These are phyloP conservation scores for Leccinum subgranulosum DNA, from an alignment of 768 basidiomycete genomes.

Conservation along the genomic window DNA sequence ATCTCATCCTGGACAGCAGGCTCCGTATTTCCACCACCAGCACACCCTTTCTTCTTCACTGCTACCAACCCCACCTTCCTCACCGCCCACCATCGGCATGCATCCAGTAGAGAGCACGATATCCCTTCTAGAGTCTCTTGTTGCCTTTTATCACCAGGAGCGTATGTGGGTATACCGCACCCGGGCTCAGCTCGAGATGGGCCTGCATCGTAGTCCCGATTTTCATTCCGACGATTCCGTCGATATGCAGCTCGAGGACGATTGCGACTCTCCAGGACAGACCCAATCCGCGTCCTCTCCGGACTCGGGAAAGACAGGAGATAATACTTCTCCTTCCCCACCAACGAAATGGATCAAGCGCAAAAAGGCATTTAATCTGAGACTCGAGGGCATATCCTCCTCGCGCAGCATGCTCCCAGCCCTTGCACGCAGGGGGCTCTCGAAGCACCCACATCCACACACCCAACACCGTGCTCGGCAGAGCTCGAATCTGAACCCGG, in stretches of 20 bases:
- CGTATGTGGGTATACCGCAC: slow-evolving; percentile 70
- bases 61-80: slow-evolving; percentile 33
- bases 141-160: slow-evolving; percentile 67
- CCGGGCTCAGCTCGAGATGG: slow-evolving; percentile 56
- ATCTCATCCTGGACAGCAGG: slow-evolving; percentile 20
- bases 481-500: slow-evolving; percentile 30
- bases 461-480: slow-evolving; percentile 29
- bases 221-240: slow-evolving; percentile 2
- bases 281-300: slow-evolving; percentile 18
- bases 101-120: slow-evolving; percentile 47
- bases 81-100: slow-evolving; percentile 30
- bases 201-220: slow-evolving; percentile 26
- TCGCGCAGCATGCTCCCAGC: slow-evolving; percentile 18
- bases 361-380: slow-evolving; percentile 58
- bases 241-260: slow-evolving; percentile 20
- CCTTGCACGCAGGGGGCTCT: slow-evolving; percentile 22
- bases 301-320: slow-evolving; percentile 28
- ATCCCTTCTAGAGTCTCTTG: slow-evolving; percentile 59
- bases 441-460: slow-evolving; percentile 25
- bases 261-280: slow-evolving; percentile 17
- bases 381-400: slow-evolving; percentile 41
- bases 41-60: slow-evolving; percentile 31
- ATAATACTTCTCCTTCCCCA: slow-evolving; percentile 28
- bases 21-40: slow-evolving; percentile 21
- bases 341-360: slow-evolving; percentile 49